Evolutionary conservation across 1,284 basidiomycete species (phyloP).

Genomic region (Pseudozyma tsukubaensis): DNA sequence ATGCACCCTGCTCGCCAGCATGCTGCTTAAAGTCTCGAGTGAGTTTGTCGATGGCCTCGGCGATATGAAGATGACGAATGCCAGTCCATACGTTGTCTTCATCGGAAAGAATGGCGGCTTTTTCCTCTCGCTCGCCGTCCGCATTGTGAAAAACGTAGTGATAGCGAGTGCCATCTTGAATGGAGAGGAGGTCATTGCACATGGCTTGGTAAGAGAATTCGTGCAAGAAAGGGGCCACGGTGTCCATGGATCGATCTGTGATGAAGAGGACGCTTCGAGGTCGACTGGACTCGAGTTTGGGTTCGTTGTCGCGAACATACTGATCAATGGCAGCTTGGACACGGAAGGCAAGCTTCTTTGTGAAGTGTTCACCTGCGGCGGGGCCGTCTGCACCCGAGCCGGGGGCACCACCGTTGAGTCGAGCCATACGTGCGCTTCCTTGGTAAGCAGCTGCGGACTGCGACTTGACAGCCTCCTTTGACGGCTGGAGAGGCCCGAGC

Average conservation of each 20-base stretch:
- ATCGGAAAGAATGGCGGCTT: conserved; percentile 84
- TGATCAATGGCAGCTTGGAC: conserved; percentile 55
- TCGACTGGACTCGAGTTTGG: conserved; percentile 76
- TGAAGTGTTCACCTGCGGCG: conserved; percentile 52
- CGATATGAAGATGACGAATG: conserved; percentile 96
- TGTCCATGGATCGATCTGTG: conserved; percentile 95
- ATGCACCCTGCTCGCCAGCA: conserved; percentile 90
- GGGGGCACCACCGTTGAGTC: conserved; percentile 32
- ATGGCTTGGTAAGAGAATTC: conserved; percentile 99
- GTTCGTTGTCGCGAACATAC: conserved; percentile 68
- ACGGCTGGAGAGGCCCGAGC: conserved; percentile 76
- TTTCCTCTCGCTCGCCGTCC: conserved; percentile 83
- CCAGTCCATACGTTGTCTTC: conserved; percentile 89
- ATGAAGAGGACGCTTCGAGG: conserved; percentile 87
- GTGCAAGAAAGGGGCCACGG: conserved; percentile 87
- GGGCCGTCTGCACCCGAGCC: conserved; percentile 21
- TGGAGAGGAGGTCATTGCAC: conserved; percentile 91
- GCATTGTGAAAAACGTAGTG: conserved; percentile 74
- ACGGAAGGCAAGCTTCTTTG: conserved; percentile 62
- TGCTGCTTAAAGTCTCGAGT: conserved; percentile 95
- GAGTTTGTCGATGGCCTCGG: conserved; percentile 95
- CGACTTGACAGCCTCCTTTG: conserved; percentile 46
- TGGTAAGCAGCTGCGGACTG: conserved; percentile 50
- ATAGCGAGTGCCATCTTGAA: conserved; percentile 83
- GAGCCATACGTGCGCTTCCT: conserved; percentile 53